phyloP scores from a whole-genome alignment of 306 rosid genomes.

The Quercus berberidifolia region DNA sequence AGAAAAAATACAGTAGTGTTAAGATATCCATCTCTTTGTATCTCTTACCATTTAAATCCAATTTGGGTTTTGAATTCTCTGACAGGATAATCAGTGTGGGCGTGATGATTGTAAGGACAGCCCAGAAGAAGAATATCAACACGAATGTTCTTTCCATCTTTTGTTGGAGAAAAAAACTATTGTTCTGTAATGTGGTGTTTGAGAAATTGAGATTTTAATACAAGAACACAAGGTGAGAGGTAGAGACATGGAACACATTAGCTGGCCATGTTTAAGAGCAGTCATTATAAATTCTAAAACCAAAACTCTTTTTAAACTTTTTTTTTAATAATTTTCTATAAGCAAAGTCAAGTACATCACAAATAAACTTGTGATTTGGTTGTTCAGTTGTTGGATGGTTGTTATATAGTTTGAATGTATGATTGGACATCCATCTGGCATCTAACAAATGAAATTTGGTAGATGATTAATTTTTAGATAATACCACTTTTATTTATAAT shows the following conservation, averaged over 20 bases:
- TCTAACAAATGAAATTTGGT: background rate
- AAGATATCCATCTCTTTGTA: background rate
- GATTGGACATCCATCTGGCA: conserved; percentile 38
- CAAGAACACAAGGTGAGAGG: background rate
- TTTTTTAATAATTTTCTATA: background rate
- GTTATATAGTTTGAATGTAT: conserved; percentile 40
- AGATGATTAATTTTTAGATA: background rate
- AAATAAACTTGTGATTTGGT: conserved; percentile 38
- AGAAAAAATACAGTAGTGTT: background rate
- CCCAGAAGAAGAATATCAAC: conserved; percentile 80
- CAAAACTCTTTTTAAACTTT: conserved; percentile 9
- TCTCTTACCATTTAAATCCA: conserved; percentile 27
- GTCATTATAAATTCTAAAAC: conserved; percentile 16
- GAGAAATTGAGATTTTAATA: background rate
- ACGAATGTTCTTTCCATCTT: conserved; percentile 69
- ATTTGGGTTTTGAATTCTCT: conserved; percentile 53
- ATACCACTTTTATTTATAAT: background rate
- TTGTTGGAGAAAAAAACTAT: conserved; percentile 9
- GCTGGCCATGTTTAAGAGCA: conserved; percentile 57
- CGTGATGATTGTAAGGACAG: conserved; percentile 66
- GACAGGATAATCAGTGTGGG: conserved; percentile 69
- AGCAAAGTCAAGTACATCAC: conserved; percentile 41
- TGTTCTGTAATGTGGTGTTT: background rate
- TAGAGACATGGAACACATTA: conserved; percentile 28
- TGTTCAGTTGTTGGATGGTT: conserved; percentile 69